Conservation (phyloP, 176 grass and related monocot genomes). For the Cocos nucifera region DNA sequence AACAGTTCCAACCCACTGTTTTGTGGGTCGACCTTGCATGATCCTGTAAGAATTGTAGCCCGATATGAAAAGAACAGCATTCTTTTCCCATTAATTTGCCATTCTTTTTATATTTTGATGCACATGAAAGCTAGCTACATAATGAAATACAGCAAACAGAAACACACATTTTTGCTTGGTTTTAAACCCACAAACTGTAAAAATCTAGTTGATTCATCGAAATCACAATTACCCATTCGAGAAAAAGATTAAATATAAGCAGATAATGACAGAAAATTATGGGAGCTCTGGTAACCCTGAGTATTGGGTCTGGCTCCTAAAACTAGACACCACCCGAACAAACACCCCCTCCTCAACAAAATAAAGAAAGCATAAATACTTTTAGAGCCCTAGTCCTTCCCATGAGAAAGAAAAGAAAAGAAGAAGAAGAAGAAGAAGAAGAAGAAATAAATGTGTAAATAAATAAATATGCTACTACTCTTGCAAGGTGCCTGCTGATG, state of each 20-base stretch:
- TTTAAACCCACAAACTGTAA: constrained; percentile 26
- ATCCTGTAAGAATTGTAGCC: too few species aligned
- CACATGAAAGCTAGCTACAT: too few species aligned
- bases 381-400: constrained; percentile 25
- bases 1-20: too few species aligned
- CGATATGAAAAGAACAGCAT: too few species aligned
- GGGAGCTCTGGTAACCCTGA: constrained; percentile 83
- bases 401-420: constrained; percentile 2
- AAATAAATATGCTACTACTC: constrained; percentile 35
- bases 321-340: constrained; percentile 31
- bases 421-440: not conserved
- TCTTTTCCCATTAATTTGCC: too few species aligned
- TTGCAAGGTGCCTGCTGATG: constrained; percentile 48
- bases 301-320: constrained; percentile 63
- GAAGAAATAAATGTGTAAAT: constrained; percentile 7
- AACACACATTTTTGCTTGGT: too few species aligned
- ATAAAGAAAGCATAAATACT: constrained; percentile 11
- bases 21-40: too few species aligned
- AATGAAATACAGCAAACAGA: too few species aligned
- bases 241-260: constrained; percentile 28
- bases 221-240: constrained; percentile 15
- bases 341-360: constrained; percentile 20
- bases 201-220: constrained; percentile 75
- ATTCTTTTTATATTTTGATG: too few species aligned
- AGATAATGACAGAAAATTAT: constrained; percentile 26